Percentiles rank a stretch among this genome's conserved stretches.
These are phyloP conservation scores for Sideroxylon spinosum DNA, from an alignment of 179 eudicot species.

Conservation along the genomic window DNA sequence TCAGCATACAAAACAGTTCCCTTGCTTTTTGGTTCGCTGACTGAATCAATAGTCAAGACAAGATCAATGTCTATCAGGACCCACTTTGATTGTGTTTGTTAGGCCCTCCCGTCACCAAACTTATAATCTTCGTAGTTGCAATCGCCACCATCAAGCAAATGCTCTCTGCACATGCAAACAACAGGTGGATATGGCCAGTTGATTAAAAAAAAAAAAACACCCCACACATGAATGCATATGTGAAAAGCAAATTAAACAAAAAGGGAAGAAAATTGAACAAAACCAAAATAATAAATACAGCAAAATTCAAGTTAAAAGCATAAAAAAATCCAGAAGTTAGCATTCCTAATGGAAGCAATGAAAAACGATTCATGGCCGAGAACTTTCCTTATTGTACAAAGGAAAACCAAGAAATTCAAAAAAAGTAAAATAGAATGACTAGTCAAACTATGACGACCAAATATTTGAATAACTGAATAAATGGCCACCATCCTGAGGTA, in stretches of 20 bases:
- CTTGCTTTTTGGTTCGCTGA: neutral
- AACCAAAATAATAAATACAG: neutral
- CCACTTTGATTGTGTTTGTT: neutral
- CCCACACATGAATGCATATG: neutral
- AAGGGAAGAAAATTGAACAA: neutral
- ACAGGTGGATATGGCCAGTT: neutral
- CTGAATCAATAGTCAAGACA: neutral
- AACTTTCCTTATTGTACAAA: neutral
- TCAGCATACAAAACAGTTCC: neutral
- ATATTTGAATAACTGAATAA: neutral
- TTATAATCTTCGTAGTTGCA: conserved; percentile 27
- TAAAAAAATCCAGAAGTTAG: neutral
- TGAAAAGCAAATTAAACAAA: neutral
- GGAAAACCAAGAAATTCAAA: too few relatives aligned
- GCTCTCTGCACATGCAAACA: conserved; percentile 46
- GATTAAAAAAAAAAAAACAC: neutral
- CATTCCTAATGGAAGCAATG: too few relatives aligned
- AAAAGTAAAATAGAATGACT: neutral
- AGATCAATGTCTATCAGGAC: neutral
- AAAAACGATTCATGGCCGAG: neutral
- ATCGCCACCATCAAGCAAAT: conserved; percentile 32
- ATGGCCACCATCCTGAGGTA: neutral
- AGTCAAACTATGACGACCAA: neutral
- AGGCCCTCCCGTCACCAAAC: neutral
- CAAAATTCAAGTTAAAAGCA: neutral